Percentiles rank a stretch among this genome's conserved stretches.
Conservation (phyloP, 75 land plant species). For the Ceratopteris richardii region DNA sequence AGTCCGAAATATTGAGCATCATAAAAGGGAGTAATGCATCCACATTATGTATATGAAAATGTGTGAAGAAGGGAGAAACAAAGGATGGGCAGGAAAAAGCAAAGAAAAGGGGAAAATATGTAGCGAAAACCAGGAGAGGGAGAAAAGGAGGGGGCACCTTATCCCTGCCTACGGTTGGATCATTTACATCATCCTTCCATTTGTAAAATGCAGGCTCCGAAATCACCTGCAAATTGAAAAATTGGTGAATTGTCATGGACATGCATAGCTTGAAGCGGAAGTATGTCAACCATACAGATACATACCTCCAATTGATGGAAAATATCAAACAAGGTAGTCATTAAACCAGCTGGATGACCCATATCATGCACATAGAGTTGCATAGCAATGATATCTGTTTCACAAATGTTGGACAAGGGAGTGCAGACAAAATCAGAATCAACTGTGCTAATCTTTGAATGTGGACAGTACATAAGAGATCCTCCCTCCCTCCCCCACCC, state of each 20-base stretch:
- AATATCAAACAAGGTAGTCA: conserved; percentile 18
- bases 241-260: too few relatives aligned
- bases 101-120: too few relatives aligned
- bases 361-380: conserved; percentile 20
- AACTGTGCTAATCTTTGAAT: not conserved
- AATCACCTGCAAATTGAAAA: conserved; percentile 19
- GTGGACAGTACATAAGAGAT: not conserved
- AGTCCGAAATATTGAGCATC: not conserved
- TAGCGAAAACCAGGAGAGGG: too few relatives aligned
- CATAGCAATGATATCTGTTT: conserved; percentile 27
- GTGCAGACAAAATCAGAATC: not conserved
- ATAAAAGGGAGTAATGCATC: not conserved
- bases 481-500: too few relatives aligned
- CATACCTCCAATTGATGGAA: conserved; percentile 22
- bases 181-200: conserved; percentile 31
- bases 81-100: not conserved
- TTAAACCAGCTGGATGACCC: conserved; percentile 30
- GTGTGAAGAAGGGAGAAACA: not conserved
- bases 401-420: not conserved
- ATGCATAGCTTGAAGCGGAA: not conserved
- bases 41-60: not conserved
- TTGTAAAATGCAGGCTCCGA: conserved; percentile 23
- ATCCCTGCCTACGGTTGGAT: conserved; percentile 32
- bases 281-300: not conserved
- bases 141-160: conserved; percentile 9